Conservation (phyloP, 108 stramenopile genomes). For the Nitzschia sp. region DNA sequence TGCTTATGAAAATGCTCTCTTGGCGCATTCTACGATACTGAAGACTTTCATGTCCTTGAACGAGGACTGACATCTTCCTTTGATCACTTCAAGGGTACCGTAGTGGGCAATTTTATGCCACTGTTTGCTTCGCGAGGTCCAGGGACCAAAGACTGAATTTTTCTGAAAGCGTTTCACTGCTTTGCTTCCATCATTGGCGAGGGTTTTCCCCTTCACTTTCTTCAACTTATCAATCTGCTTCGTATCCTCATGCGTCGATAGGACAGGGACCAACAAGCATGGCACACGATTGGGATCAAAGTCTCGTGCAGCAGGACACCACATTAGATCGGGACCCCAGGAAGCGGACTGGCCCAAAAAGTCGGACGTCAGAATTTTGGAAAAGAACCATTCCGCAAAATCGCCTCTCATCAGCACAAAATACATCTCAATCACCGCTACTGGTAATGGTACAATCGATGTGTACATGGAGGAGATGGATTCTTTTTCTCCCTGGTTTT, state of each 20-base stretch:
- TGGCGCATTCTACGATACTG: background rate
- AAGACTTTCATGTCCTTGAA: background rate
- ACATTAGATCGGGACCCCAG: background rate
- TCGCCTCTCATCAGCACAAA: background rate
- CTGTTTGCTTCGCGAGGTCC: no score
- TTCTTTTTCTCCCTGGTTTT: background rate
- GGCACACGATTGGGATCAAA: background rate
- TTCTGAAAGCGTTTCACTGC: slow-evolving; percentile 1
- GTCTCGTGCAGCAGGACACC: slow-evolving; percentile 1
- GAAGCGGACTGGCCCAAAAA: background rate
- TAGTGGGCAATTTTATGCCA: no score
- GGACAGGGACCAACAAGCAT: background rate
- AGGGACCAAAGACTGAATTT: slow-evolving; percentile 1
- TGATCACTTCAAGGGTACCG: no score
- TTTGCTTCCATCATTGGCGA: background rate
- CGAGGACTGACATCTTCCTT: no score
- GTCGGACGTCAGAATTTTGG: background rate
- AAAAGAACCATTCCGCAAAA: slow-evolving; percentile 4
- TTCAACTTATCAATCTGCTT: background rate
- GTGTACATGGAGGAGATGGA: background rate
- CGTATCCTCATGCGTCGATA: background rate
- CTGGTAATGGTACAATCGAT: background rate
- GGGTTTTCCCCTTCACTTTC: background rate
- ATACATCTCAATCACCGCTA: background rate
- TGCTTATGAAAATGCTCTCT: no score